Base-by-base conservation (phyloP, 768 basidiomycete genomes). In the Lactarius quietus region DNA sequence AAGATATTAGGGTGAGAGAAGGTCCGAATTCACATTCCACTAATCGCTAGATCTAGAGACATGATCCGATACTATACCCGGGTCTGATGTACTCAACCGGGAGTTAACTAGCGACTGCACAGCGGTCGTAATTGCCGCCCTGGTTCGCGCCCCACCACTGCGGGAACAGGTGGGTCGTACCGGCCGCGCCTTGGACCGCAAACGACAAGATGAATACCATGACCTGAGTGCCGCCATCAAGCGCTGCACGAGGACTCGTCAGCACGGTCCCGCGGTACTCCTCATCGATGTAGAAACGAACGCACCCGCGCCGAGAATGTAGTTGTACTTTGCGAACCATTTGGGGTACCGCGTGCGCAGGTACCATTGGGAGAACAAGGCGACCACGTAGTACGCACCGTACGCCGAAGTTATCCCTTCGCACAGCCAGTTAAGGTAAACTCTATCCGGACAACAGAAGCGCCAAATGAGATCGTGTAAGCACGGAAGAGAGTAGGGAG, bases 91-190 rank as follows among this genome's bases (percentile, higher is more conserved):
- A 45, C 43, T 23, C 23, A 14, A 23, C 23, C 6, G 5, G n/a
- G 12, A 6, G 14, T 48, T 48, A 48, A 23, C 12, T 26, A 5
- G 45, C 12, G 14, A 59, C 33, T 20, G 59, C 62, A 41, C 68
- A 69, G 17, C 72, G 61, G 57, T 73, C 72, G 59, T 73, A 77
- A 70, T 79, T 76, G 68, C 82, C 83, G 33, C 72, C 73, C 67
- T 85, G 83, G 69, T 85, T 83, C 14, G 83, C 83, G 6, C 82
- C 62, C 84, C 83, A 85, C 84, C 83, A 84, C 68, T 75, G 72
- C 12, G 84, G 82, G 77, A 85, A 85, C 28, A 79, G 70, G 68
- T 84, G 80, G 0, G 82, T 71, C 17, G 73, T 72, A 3, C 84
- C 83, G 15, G 78, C 77, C 3, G 81, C 84, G 26, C 85, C 85